These are phyloP conservation scores for Pilaira anomala DNA, from an alignment of 192 early-diverging fungal genomes.

Conservation along the genomic window DNA sequence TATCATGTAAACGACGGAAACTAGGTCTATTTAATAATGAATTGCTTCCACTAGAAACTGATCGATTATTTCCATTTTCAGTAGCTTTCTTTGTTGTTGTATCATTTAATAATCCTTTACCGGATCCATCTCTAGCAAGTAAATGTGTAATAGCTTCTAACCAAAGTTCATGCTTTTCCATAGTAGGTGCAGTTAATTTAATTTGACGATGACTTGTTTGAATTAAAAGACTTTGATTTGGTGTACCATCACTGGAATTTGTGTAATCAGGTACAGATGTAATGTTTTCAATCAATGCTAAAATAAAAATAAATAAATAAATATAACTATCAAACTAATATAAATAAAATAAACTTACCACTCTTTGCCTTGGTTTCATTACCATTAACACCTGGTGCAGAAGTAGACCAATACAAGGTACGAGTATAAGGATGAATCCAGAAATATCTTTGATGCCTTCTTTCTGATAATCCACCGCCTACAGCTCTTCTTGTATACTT, in stretches of 20 bases:
- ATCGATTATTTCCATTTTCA: constrained; percentile 1
- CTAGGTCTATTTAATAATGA: constrained; percentile 9
- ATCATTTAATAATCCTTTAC: not conserved
- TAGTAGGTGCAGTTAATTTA: constrained; percentile 66
- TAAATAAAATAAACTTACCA: constrained; percentile 33
- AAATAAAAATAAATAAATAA: not conserved
- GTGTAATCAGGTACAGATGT: constrained; percentile 50
- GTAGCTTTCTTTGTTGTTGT: not conserved
- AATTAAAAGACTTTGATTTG: constrained; percentile 58
- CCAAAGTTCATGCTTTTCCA: constrained; percentile 72
- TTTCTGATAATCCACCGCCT: constrained; percentile 48
- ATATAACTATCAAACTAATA: too few species aligned
- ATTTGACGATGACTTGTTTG: constrained; percentile 67
- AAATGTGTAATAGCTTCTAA: constrained; percentile 41
- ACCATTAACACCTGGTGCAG: constrained; percentile 49
- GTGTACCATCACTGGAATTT: constrained; percentile 38
- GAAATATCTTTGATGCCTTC: constrained; percentile 65
- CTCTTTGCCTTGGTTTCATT: constrained; percentile 39
- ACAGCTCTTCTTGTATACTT: constrained; percentile 64
- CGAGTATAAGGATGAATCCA: constrained; percentile 80
- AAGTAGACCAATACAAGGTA: constrained; percentile 68
- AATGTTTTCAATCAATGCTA: constrained; percentile 65
- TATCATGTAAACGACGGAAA: constrained; percentile 6
- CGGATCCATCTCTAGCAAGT: constrained; percentile 1
- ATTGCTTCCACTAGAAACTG: constrained; percentile 1